Conservation (phyloP, 306 rosid species). For the Dryas drummondii region DNA sequence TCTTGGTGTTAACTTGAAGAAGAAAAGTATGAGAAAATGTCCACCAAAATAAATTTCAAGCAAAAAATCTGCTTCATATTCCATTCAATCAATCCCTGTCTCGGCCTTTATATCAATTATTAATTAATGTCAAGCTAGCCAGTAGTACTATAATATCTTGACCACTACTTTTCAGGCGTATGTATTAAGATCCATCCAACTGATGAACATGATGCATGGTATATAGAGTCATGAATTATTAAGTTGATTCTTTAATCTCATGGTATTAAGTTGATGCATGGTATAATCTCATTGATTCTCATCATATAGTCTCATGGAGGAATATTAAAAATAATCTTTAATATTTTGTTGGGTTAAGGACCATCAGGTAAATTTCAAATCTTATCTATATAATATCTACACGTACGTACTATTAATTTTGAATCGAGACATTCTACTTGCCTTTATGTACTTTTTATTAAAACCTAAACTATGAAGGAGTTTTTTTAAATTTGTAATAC, state of each 20-base stretch:
- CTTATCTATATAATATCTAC: background rate
- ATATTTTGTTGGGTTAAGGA: background rate
- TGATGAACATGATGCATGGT: background rate
- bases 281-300: too few relatives aligned
- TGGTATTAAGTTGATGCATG: too few relatives aligned
- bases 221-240: background rate
- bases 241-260: too few relatives aligned
- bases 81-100: background rate
- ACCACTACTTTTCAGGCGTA: background rate
- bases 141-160: background rate
- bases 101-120: background rate
- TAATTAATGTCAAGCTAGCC: background rate
- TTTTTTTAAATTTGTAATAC: too few relatives aligned
- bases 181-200: background rate
- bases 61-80: background rate
- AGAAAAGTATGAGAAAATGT: background rate
- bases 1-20: background rate
- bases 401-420: too few relatives aligned
- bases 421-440: too few relatives aligned
- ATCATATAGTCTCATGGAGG: too few relatives aligned
- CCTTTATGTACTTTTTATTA: too few relatives aligned
- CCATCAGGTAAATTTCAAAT: background rate
- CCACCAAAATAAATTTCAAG: background rate
- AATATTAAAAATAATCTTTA: too few relatives aligned
- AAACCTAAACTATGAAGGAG: too few relatives aligned